Evolutionary conservation across 352 stramenopile species (phyloP).

Genomic region (Pythium guiyangense): DNA sequence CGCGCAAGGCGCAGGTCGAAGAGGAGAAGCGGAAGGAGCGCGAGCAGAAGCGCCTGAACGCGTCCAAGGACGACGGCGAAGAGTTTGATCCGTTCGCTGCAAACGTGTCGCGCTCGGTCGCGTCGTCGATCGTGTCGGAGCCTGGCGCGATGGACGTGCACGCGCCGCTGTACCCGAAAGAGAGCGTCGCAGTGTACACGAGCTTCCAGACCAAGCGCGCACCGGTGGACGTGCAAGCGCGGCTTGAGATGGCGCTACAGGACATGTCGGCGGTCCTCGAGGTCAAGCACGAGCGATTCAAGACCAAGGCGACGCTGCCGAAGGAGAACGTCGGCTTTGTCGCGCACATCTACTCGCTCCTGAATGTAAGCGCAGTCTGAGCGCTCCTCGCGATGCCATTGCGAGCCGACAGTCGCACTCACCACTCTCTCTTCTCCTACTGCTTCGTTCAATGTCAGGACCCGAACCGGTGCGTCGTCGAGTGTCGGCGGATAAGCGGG

Average conservation of each 20-base stretch:
- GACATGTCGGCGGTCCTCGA: conserved; percentile 44
- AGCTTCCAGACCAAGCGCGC: conserved; percentile 59
- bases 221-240: conserved; percentile 44
- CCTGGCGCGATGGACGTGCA: conserved; percentile 19
- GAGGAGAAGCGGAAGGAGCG: conserved; percentile 25
- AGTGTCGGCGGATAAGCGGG: conserved; percentile 69
- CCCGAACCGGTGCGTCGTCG: conserved; percentile 50
- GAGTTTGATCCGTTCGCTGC: conserved; percentile 65
- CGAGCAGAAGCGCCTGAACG: conserved; percentile 17
- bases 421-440: not conserved
- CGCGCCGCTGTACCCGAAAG: conserved; percentile 49
- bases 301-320: conserved; percentile 66
- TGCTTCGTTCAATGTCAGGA: conserved; percentile 17
- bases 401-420: conserved; percentile 9
- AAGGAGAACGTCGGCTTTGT: conserved; percentile 49
- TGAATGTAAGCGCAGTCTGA: conserved; percentile 53
- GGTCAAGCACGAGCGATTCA: conserved; percentile 59
- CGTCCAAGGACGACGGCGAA: conserved; percentile 41
- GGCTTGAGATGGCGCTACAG: conserved; percentile 47
- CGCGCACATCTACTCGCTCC: conserved; percentile 61
- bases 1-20: conserved; percentile 44
- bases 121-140: conserved; percentile 28
- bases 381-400: not conserved
- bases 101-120: conserved; percentile 38
- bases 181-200: conserved; percentile 66